These are phyloP conservation scores for Podaxis sp. DNA, from an alignment of 768 basidiomycete species.

Conservation along the genomic window DNA sequence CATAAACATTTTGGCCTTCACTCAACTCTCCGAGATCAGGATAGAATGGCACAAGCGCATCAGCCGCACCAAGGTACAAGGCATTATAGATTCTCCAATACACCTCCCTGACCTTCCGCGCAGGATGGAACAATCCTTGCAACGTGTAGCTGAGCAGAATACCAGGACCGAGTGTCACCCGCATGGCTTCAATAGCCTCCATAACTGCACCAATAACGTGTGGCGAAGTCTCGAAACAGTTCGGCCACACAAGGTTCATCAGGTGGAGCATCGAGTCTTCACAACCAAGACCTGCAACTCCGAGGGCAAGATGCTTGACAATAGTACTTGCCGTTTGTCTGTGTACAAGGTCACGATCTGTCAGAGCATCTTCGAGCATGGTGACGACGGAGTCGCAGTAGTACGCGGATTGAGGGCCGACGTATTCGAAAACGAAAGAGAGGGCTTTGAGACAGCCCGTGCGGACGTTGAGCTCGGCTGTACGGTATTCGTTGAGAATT, in stretches of 20 bases:
- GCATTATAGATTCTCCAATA: slow-evolving; percentile 98
- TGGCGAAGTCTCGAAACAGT: slow-evolving; percentile 97
- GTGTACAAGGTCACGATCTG: slow-evolving; percentile 97
- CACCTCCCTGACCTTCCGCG: slow-evolving; percentile 94
- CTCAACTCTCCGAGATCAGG: slow-evolving; percentile 88
- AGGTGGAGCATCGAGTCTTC: slow-evolving; percentile 98
- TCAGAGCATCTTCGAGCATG: slow-evolving; percentile 97
- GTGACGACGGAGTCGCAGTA: slow-evolving; percentile 97
- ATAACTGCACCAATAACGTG: slow-evolving; percentile 98
- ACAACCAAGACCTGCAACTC: slow-evolving; percentile 94
- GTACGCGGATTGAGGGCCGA: slow-evolving; percentile 94
- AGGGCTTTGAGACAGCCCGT: slow-evolving; percentile 98
- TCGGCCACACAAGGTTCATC: slow-evolving; percentile 99
- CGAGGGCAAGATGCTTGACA: slow-evolving; percentile 96
- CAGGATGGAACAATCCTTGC: slow-evolving; percentile 96
- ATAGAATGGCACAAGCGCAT: slow-evolving; percentile 94
- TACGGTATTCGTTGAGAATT: slow-evolving; percentile 97
- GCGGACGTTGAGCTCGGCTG: slow-evolving; percentile 96
- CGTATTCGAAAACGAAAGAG: slow-evolving; percentile 99
- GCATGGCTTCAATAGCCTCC: slow-evolving; percentile 98
- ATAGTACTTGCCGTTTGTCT: slow-evolving; percentile 98
- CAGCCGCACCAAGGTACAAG: slow-evolving; percentile 85
- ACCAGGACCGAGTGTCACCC: slow-evolving; percentile 93
- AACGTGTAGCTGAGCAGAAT: slow-evolving; percentile 89
- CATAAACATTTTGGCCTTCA: slow-evolving; percentile 89